A percentile compares a stretch with the other conserved stretches of the same genome.
These are phyloP conservation scores for Venturia aucupariae DNA, from an alignment of 2,329 filamentous ascomycete species.

Conservation along the genomic window DNA sequence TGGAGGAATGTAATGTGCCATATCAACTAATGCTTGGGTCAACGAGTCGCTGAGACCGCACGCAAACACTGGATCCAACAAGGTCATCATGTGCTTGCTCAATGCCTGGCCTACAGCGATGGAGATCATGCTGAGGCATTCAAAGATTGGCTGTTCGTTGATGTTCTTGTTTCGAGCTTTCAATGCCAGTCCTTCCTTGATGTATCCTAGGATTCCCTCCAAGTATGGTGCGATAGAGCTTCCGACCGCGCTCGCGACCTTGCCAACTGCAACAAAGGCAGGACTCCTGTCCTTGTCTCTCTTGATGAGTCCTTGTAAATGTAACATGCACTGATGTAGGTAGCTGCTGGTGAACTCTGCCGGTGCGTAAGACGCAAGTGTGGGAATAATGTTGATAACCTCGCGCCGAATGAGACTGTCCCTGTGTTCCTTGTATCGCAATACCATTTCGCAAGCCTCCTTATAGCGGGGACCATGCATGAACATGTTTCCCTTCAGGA, in stretches of 20 bases:
- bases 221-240: constrained; percentile 92
- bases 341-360: constrained; percentile 80
- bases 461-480: constrained; percentile 87
- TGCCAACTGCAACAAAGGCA: constrained; percentile 90
- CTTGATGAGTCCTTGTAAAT: constrained; percentile 85
- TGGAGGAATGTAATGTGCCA: constrained; percentile 97
- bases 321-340: constrained; percentile 94
- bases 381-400: constrained; percentile 82
- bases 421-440: constrained; percentile 85
- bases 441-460: constrained; percentile 85
- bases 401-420: constrained; percentile 82
- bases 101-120: constrained; percentile 92
- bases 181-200: constrained; percentile 78
- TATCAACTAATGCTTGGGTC: constrained; percentile 91
- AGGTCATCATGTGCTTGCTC: constrained; percentile 95
- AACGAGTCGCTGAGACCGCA: constrained; percentile 90
- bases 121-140: constrained; percentile 94
- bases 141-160: constrained; percentile 72
- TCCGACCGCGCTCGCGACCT: constrained; percentile 92
- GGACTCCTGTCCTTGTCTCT: constrained; percentile 82
- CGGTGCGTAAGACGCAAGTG: constrained; percentile 85
- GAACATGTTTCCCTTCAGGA: constrained; percentile 95
- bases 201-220: constrained; percentile 86
- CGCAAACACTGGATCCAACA: constrained; percentile 92
- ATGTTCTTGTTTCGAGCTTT: constrained; percentile 53